These are phyloP conservation scores for Penicillium hordei DNA, from an alignment of 2,329 filamentous ascomycete genomes.

Conservation along the genomic window DNA sequence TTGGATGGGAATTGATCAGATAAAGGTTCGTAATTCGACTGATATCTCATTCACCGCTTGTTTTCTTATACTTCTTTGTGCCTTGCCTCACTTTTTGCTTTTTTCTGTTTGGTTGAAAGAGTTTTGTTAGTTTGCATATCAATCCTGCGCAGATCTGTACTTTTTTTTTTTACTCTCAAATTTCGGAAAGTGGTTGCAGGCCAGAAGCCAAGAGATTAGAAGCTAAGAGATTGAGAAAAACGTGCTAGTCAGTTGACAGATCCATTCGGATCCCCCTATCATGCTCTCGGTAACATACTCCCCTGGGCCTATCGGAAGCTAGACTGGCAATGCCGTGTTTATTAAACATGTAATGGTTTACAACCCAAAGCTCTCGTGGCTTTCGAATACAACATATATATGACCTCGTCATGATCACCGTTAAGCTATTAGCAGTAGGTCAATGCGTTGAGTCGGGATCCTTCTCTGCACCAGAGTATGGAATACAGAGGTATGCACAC, in stretches of 20 bases:
- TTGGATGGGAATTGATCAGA: slow-evolving; percentile 18
- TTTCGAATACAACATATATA: slow-evolving; percentile 11
- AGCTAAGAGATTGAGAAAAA: neutral
- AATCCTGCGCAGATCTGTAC: slow-evolving; percentile 9
- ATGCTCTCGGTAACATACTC: neutral
- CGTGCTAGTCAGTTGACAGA: slow-evolving; percentile 17
- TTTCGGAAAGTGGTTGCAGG: slow-evolving; percentile 4
- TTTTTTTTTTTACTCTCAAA: neutral
- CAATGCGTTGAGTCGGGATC: slow-evolving; percentile 22
- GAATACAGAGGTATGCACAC: slow-evolving; percentile 17
- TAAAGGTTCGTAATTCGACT: slow-evolving; percentile 18
- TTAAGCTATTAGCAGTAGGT: slow-evolving; percentile 20
- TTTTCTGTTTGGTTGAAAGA: slow-evolving; percentile 7
- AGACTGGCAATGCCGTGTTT: neutral
- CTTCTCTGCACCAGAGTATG: slow-evolving; percentile 11
- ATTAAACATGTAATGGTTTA: neutral
- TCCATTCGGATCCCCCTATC: slow-evolving; percentile 12
- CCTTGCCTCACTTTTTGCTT: slow-evolving; percentile 11
- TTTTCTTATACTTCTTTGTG: slow-evolving; percentile 5
- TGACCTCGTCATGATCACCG: slow-evolving; percentile 19
- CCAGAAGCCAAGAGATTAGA: neutral
- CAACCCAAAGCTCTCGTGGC: neutral
- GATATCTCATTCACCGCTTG: slow-evolving; percentile 24
- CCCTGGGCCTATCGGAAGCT: slow-evolving; percentile 7
- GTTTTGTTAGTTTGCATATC: slow-evolving; percentile 3